Conservation (phyloP, 2,329 filamentous ascomycete genomes). For the Cladosporium halotolerans region DNA sequence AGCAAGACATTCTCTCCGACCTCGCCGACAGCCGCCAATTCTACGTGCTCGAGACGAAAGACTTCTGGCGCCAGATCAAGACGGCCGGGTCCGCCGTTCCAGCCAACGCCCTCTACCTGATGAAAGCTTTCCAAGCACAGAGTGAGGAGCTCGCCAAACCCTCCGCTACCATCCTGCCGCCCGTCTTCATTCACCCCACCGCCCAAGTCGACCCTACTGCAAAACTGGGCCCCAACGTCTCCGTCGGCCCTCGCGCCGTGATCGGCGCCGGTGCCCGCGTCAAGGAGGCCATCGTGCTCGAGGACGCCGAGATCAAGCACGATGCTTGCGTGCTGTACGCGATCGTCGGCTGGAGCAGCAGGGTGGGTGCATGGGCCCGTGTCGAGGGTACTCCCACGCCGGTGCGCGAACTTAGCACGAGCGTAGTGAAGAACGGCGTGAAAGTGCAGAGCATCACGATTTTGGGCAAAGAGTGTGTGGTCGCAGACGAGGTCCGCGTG, state of each 20-base stretch:
- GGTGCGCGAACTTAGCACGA: slow-evolving; percentile 81
- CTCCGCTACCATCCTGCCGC: slow-evolving; percentile 80
- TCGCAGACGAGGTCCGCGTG: slow-evolving; percentile 88
- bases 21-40: slow-evolving; percentile 96
- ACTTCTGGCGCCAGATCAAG: slow-evolving; percentile 99
- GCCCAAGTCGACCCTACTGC: slow-evolving; percentile 88
- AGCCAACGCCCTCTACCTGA: slow-evolving; percentile 92
- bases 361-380: slow-evolving; percentile 94
- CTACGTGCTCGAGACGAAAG: slow-evolving; percentile 96
- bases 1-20: slow-evolving; percentile 94
- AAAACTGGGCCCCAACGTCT: slow-evolving; percentile 95
- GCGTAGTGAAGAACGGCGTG: slow-evolving; percentile 93
- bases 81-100: slow-evolving; percentile 94
- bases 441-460: slow-evolving; percentile 99
- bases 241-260: slow-evolving; percentile 79
- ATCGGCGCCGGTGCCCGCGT: slow-evolving; percentile 83
- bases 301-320: slow-evolving; percentile 93
- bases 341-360: slow-evolving; percentile 95
- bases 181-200: slow-evolving; percentile 91
- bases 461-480: slow-evolving; percentile 88
- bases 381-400: slow-evolving; percentile 92
- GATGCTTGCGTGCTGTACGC: slow-evolving; percentile 93
- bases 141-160: slow-evolving; percentile 76
- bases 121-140: slow-evolving; percentile 80
- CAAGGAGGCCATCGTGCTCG: slow-evolving; percentile 93